phyloP scores from a whole-genome alignment of 2,329 filamentous ascomycete genomes.

The Exophiala calicioides region DNA sequence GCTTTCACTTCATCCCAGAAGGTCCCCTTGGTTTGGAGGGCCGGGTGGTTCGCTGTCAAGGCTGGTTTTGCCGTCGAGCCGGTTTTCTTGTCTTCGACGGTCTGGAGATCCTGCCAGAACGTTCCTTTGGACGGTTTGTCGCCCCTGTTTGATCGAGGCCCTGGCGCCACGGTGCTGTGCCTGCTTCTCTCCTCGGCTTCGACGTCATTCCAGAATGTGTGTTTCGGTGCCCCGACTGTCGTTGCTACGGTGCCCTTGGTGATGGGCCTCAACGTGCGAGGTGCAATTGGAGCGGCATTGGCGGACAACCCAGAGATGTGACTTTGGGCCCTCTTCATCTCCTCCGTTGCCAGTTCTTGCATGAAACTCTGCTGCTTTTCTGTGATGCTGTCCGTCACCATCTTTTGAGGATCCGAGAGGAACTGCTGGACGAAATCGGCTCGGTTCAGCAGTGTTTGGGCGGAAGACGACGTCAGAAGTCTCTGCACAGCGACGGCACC shows the following conservation, averaged over 20 bases:
- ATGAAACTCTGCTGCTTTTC: conserved; percentile 22
- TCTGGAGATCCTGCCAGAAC: conserved; percentile 29
- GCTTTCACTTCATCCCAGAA: conserved; percentile 29
- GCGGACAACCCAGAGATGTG: too few relatives aligned
- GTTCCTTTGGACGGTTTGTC: conserved; percentile 25
- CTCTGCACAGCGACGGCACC: conserved; percentile 24
- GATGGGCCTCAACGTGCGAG: background rate
- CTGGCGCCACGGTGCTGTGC: conserved; percentile 18
- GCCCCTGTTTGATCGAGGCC: background rate
- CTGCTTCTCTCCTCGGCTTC: conserved; percentile 23
- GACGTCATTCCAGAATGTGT: conserved; percentile 20
- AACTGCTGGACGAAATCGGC: conserved; percentile 29
- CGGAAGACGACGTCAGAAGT: conserved; percentile 24
- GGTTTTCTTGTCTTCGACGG: conserved; percentile 24
- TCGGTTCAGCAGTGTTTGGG: conserved; percentile 26
- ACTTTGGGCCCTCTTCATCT: conserved; percentile 19
- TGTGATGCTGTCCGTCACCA: conserved; percentile 27
- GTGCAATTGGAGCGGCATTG: too few relatives aligned
- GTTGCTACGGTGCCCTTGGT: background rate
- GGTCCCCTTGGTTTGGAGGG: conserved; percentile 12
- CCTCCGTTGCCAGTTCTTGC: conserved; percentile 26
- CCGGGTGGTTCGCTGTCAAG: background rate
- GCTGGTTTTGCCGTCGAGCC: conserved; percentile 3
- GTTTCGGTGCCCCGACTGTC: conserved; percentile 7
- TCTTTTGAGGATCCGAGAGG: conserved; percentile 27